These are phyloP conservation scores for Rosa hybrid DNA, from an alignment of 331 rosid species.

Conservation along the genomic window DNA sequence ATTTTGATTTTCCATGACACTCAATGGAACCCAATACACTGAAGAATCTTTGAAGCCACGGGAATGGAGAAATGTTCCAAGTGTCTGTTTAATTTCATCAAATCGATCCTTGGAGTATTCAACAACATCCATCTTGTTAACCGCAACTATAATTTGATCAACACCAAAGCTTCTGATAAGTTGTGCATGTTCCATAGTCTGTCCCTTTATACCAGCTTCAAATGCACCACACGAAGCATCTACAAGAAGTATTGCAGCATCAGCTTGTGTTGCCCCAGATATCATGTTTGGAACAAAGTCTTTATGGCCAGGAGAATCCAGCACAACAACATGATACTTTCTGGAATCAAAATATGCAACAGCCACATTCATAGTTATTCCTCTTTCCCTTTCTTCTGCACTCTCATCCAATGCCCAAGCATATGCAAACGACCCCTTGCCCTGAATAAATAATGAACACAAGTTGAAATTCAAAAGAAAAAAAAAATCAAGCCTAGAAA, in stretches of 20 bases:
- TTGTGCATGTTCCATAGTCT: conserved; percentile 93
- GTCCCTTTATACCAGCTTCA: conserved; percentile 97
- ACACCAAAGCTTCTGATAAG: conserved; percentile 98
- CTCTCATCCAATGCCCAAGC: conserved; percentile 99
- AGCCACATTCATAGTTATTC: conserved; percentile 97
- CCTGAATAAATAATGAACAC: conserved; percentile 49
- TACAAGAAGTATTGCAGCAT: conserved; percentile 88
- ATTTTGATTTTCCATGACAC: conserved; percentile 95
- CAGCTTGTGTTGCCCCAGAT: conserved; percentile 98
- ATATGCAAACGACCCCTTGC: conserved; percentile 94
- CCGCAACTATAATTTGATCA: conserved; percentile 83
- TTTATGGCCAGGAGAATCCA: conserved; percentile 98
- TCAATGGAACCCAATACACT: conserved; percentile 81
- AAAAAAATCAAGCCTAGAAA: conserved; percentile 26
- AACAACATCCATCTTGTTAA: conserved; percentile 94
- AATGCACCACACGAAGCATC: conserved; percentile 93
- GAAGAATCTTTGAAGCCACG: conserved; percentile 83
- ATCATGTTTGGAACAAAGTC: conserved; percentile 99
- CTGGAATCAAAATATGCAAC: conserved; percentile 97
- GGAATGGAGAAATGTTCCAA: conserved; percentile 76
- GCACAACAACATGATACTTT: conserved; percentile 91
- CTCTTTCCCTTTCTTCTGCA: conserved; percentile 97
- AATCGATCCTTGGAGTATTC: conserved; percentile 79
- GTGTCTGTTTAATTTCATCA: conserved; percentile 71
- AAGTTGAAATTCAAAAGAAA: neutral